Evolutionary conservation across 139 green algal genomes (phyloP).

Genomic region (Chlamydomonas schloesseri): DNA sequence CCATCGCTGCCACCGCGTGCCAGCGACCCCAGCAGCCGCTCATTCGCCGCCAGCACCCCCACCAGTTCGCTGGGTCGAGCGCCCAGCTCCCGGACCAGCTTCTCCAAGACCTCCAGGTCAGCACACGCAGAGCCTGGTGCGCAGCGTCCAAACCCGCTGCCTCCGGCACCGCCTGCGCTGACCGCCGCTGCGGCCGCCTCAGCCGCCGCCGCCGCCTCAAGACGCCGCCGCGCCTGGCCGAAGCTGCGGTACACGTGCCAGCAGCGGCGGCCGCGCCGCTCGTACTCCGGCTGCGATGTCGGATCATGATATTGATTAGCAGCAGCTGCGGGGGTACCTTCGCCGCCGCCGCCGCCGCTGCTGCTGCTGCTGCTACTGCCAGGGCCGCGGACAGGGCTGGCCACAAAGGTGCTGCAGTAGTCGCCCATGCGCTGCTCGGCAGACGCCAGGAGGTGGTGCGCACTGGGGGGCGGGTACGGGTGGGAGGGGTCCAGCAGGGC

Average conservation of each 20-base stretch:
- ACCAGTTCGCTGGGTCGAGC: not conserved
- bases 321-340: no score
- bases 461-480: not conserved
- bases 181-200: constrained; percentile 1
- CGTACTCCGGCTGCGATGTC: no score
- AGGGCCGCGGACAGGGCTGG: not conserved
- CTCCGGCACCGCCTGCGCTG: not conserved
- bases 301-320: no score
- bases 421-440: constrained; percentile 4
- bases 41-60: not conserved
- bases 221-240: not conserved
- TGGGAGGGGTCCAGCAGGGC: not conserved
- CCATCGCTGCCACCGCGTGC: no score
- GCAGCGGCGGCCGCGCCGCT: not conserved
- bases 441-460: not conserved
- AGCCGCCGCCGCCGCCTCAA: constrained; percentile 13
- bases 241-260: constrained; percentile 32
- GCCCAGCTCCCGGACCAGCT: constrained; percentile 7
- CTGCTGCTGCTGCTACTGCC: not conserved
- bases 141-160: not conserved
- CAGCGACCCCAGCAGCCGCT: not conserved
- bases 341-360: not conserved
- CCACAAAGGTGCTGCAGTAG: constrained; percentile 21
- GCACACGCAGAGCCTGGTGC: not conserved
- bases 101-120: constrained; percentile 2